These are phyloP conservation scores for Parafenestella ontariensis DNA, from an alignment of 2,329 filamentous ascomycete species.

Conservation along the genomic window DNA sequence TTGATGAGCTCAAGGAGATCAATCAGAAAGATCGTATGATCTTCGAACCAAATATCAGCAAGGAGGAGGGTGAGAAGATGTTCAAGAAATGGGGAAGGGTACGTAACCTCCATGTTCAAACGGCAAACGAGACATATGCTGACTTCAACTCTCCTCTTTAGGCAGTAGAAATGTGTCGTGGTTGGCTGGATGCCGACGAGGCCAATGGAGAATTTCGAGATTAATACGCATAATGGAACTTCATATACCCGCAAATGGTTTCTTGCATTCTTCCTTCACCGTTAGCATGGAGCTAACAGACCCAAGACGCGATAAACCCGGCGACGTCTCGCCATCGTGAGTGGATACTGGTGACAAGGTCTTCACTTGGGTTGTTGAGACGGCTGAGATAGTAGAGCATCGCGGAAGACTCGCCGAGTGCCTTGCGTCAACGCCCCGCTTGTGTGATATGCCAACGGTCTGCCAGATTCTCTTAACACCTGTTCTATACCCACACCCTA, in stretches of 20 bases:
- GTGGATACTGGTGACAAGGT: not conserved
- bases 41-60: conserved; percentile 71
- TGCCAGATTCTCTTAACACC: not conserved
- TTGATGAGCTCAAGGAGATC: conserved; percentile 76
- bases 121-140: conserved; percentile 5
- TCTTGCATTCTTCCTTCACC: conserved; percentile 16
- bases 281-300: conserved; percentile 1
- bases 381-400: conserved; percentile 1
- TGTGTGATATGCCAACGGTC: not conserved
- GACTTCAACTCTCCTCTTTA: conserved; percentile 5
- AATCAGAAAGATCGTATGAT: conserved; percentile 72
- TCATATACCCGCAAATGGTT: conserved; percentile 32
- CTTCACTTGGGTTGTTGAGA: conserved; percentile 4
- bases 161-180: conserved; percentile 79
- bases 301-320: not conserved
- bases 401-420: not conserved
- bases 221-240: conserved; percentile 29
- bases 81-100: conserved; percentile 74
- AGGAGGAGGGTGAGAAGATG: conserved; percentile 65
- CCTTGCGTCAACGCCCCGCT: not conserved
- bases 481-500: not conserved
- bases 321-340: not conserved
- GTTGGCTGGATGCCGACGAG: conserved; percentile 66
- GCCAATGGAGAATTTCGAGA: conserved; percentile 42
- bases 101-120: not conserved